Conservation (phyloP, 225 moss, liverwort and hornwort species). For the Climacium dendroides region DNA sequence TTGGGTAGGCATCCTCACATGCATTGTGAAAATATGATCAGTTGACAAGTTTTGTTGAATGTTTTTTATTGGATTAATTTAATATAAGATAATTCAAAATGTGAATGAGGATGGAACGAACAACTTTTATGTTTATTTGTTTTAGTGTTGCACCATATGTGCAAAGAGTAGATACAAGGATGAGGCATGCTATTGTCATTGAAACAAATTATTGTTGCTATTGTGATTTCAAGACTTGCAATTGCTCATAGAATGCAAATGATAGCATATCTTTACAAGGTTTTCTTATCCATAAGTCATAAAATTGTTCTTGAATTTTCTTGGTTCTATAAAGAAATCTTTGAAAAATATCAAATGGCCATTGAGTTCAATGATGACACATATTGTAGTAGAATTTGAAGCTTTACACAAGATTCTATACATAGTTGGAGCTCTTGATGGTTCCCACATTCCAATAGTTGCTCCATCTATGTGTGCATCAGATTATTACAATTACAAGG, state of each 20-base stretch:
- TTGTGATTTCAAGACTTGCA: neutral
- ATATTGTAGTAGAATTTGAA: neutral
- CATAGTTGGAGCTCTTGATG: neutral
- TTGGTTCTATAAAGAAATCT: neutral
- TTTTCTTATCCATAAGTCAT: no score
- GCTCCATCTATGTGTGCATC: no score
- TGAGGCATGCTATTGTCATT: neutral
- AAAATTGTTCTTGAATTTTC: neutral
- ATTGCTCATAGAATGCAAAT: no score
- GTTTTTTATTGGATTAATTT: no score
- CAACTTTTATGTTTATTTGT: no score
- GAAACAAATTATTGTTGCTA: neutral
- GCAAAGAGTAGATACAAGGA: neutral
- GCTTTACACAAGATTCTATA: neutral
- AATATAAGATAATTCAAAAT: no score
- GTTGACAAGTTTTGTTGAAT: no score
- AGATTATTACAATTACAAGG: neutral
- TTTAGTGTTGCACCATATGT: no score
- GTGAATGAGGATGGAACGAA: no score
- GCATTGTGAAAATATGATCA: neutral
- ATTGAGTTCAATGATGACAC: neutral
- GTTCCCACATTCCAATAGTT: no score
- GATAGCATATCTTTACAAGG: no score
- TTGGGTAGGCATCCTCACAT: neutral
- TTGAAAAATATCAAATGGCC: neutral